Base-by-base conservation (phyloP, 805 yeast species). In the Monosporozyma unispora region DNA sequence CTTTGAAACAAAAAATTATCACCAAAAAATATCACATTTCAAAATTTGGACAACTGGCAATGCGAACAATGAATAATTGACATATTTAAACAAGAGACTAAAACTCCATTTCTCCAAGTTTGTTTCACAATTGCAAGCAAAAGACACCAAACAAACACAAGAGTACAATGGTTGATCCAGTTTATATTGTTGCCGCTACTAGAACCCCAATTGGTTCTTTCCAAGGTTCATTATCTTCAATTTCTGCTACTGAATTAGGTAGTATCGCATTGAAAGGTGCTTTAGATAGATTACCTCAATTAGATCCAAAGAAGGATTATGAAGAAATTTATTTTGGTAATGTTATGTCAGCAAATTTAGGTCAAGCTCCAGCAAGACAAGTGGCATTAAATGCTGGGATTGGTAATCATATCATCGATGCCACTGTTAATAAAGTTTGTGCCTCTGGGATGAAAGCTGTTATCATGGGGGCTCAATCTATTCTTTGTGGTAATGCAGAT, bases 351-450 rank as follows among this genome's bases (percentile, higher is more conserved):
- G 98, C 97, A 55, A 87, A 87, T 62, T 82, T 87, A 52, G 98
- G 99, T 54, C 99, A 91, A 73, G 89, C 91, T 51, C 98, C 99
- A 42, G 99, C 99, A 33, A 84, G 98, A 72, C 99, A 91, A 73
- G 98, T 91, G 50, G 96, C 96, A 14, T 63, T 91, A 57, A 84
- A 82, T 62, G 84, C 98, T 18, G 98, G 98, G 14, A 76, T 93
- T 48, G 80, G 87, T 46, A 81, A 84, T 56, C 73, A 79, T 53
- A 81, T 87, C 48, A 84, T 88, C 45, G 95, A 96, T 51, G 79
- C 96, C 48, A 85, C 97, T 38, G 78, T 91, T 57, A 93, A 93
- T 79, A 91, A 91, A 74, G 98, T 93, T 50, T 93, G 99, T 75
- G 96, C 99, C 40, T 86, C 96, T 11, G 98, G 96, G 59, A 72